phyloP scores from a whole-genome alignment of 495 filamentous ascomycete species.

The Annulohypoxylon maeteangense region DNA sequence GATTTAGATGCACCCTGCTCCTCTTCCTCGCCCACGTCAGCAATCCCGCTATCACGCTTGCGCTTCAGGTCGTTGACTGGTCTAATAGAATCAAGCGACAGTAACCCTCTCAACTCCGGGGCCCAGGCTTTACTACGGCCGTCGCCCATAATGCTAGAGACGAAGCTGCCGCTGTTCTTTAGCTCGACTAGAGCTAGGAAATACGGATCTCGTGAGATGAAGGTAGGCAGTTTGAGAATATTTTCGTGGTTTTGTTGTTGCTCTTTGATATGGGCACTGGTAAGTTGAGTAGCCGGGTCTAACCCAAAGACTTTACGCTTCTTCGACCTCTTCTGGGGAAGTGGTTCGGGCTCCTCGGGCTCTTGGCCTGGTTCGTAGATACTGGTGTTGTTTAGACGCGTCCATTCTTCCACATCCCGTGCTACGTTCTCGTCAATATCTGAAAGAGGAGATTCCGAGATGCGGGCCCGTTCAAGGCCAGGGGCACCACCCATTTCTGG shows the following conservation, averaged over 20 bases:
- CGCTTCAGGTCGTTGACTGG: slow-evolving; percentile 86
- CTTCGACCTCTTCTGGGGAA: slow-evolving; percentile 75
- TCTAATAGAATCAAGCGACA: slow-evolving; percentile 83
- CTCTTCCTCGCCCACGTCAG: slow-evolving; percentile 75
- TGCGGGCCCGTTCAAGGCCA: slow-evolving; percentile 62
- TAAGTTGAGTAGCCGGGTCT: slow-evolving; percentile 71
- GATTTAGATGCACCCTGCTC: slow-evolving; percentile 68
- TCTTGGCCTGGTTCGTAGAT: slow-evolving; percentile 62
- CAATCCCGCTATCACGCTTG: slow-evolving; percentile 90
- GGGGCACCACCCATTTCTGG: slow-evolving; percentile 53
- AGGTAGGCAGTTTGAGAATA: slow-evolving; percentile 81
- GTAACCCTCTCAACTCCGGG: slow-evolving; percentile 85
- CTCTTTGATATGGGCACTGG: slow-evolving; percentile 71
- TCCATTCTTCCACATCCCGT: slow-evolving; percentile 65
- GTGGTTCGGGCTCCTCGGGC: slow-evolving; percentile 67
- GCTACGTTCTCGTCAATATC: slow-evolving; percentile 69
- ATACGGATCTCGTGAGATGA: slow-evolving; percentile 85
- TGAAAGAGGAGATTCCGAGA: slow-evolving; percentile 76
- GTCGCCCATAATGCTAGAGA: slow-evolving; percentile 80
- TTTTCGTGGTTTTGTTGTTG: slow-evolving; percentile 82
- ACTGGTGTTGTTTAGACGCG: slow-evolving; percentile 61
- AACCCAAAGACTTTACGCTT: slow-evolving; percentile 77
- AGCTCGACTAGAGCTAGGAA: slow-evolving; percentile 88
- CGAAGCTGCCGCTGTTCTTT: slow-evolving; percentile 88
- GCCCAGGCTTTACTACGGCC: slow-evolving; percentile 83